Conservation (phyloP, 306 rosid genomes). For the Senna tora region DNA sequence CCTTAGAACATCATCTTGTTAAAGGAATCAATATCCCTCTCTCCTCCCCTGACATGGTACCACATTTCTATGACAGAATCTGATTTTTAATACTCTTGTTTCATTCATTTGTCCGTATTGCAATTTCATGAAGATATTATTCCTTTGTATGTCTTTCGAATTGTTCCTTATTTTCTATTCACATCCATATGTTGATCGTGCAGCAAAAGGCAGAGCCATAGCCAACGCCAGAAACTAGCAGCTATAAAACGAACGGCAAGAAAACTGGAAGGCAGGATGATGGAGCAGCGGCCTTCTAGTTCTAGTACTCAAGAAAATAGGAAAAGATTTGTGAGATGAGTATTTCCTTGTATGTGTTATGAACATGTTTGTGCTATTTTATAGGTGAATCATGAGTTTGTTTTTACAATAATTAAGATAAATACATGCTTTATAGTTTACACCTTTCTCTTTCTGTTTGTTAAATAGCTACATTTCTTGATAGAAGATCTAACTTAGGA, state of each 20-base stretch:
- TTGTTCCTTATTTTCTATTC: conserved; percentile 2
- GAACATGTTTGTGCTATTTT: conserved; percentile 44
- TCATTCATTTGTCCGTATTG: conserved; percentile 9
- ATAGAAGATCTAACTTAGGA: background rate
- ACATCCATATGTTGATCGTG: conserved; percentile 6
- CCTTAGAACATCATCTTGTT: background rate
- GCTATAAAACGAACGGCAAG: conserved; percentile 67
- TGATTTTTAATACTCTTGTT: background rate
- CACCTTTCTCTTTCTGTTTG: background rate
- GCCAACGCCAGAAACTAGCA: conserved; percentile 66
- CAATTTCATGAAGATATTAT: conserved; percentile 17
- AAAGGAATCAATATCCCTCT: background rate
- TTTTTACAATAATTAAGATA: conserved; percentile 24
- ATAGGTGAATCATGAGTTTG: conserved; percentile 27
- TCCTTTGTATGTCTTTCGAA: conserved; percentile 20
- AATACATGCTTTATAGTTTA: conserved; percentile 21
- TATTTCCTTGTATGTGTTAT: conserved; percentile 36
- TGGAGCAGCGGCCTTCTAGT: conserved; percentile 38
- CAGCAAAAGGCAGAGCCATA: conserved; percentile 64
- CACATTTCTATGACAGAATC: background rate
- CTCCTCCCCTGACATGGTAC: conserved; percentile 12
- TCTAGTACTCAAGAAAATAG: conserved; percentile 50
- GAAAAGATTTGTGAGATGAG: conserved; percentile 61
- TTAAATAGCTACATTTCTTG: background rate
- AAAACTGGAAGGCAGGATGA: conserved; percentile 67